These are phyloP conservation scores for Neoboletus magnificus DNA, from an alignment of 768 basidiomycete genomes.

Conservation along the genomic window DNA sequence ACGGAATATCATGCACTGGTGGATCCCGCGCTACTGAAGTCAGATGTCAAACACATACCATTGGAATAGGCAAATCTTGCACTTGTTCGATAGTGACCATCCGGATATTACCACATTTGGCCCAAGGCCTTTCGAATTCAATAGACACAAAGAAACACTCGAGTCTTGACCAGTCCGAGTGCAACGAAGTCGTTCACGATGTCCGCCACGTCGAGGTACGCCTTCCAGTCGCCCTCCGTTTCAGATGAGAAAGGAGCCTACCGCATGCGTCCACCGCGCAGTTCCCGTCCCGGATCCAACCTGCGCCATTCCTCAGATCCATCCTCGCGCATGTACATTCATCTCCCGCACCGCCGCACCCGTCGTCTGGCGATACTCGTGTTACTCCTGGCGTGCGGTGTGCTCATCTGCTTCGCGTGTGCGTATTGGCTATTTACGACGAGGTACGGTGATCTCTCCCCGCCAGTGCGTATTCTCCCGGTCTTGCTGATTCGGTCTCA, in stretches of 20 bases:
- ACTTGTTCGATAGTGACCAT: too few species aligned
- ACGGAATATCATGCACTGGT: too few species aligned
- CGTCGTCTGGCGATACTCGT: slow-evolving; percentile 43
- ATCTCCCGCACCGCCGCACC: slow-evolving; percentile 25
- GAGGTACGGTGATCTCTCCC: slow-evolving; percentile 46
- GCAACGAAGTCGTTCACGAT: not conserved
- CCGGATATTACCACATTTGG: not conserved
- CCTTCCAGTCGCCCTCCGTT: slow-evolving; percentile 56
- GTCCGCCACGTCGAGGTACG: slow-evolving; percentile 16
- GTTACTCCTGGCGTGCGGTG: slow-evolving; percentile 44
- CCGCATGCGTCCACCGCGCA: slow-evolving; percentile 51
- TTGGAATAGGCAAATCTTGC: too few species aligned
- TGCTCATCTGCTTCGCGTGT: slow-evolving; percentile 50
- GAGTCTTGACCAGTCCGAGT: not conserved
- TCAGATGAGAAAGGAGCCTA: slow-evolving; percentile 64
- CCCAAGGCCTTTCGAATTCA: slow-evolving; percentile 8
- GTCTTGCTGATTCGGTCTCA: slow-evolving; percentile 17
- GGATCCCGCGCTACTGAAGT: too few species aligned
- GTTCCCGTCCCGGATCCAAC: slow-evolving; percentile 19
- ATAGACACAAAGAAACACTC: slow-evolving; percentile 14
- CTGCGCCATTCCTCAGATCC: slow-evolving; percentile 15
- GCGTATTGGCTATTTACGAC: slow-evolving; percentile 65
- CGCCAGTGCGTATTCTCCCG: slow-evolving; percentile 12
- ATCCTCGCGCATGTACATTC: slow-evolving; percentile 1
- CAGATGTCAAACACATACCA: too few species aligned